Percentiles rank a stretch among this genome's conserved stretches.
phyloP scores from a whole-genome alignment of 2,329 filamentous ascomycete species.

The Exophiala oligosperma region DNA sequence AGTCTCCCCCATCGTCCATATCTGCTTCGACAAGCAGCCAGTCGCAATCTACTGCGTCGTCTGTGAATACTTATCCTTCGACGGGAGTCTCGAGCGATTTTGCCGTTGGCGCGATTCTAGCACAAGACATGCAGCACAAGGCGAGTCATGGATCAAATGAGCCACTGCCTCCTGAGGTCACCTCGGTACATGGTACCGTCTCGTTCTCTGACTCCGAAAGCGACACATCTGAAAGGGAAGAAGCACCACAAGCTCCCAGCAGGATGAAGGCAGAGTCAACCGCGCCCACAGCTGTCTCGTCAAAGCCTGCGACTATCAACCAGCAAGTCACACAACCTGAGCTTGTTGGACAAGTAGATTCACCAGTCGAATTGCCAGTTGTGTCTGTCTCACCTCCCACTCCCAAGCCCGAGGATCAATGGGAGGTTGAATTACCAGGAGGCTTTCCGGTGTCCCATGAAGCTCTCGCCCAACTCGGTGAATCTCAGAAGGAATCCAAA shows the following conservation, averaged over 20 bases:
- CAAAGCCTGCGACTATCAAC: not conserved
- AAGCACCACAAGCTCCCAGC: not conserved
- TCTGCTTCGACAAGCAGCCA: slow-evolving; percentile 6
- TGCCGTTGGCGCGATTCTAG: slow-evolving; percentile 51
- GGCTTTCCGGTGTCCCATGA: slow-evolving; percentile 51
- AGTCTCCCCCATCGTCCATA: slow-evolving; percentile 31
- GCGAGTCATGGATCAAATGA: slow-evolving; percentile 46
- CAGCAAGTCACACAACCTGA: slow-evolving; percentile 5
- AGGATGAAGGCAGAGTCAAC: no score
- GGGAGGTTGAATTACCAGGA: slow-evolving; percentile 57
- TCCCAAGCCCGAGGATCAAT: slow-evolving; percentile 36
- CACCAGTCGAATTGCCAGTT: slow-evolving; percentile 36
- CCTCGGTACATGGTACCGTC: slow-evolving; percentile 65
- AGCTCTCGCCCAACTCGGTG: slow-evolving; percentile 1
- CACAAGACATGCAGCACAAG: slow-evolving; percentile 39
- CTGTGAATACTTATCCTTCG: slow-evolving; percentile 37
- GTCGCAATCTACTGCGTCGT: slow-evolving; percentile 15
- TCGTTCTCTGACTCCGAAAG: slow-evolving; percentile 61
- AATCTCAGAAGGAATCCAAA: slow-evolving; percentile 1
- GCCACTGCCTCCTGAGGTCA: slow-evolving; percentile 70
- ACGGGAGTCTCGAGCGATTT: slow-evolving; percentile 51
- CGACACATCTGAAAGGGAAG: slow-evolving; percentile 14
- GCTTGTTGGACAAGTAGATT: not conserved
- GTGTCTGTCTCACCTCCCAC: slow-evolving; percentile 51
- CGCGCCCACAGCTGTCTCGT: no score